A percentile compares a stretch with the other conserved stretches of the same genome.
phyloP scores from a whole-genome alignment of 345 rosid species.

The Lepidium didymum region DNA sequence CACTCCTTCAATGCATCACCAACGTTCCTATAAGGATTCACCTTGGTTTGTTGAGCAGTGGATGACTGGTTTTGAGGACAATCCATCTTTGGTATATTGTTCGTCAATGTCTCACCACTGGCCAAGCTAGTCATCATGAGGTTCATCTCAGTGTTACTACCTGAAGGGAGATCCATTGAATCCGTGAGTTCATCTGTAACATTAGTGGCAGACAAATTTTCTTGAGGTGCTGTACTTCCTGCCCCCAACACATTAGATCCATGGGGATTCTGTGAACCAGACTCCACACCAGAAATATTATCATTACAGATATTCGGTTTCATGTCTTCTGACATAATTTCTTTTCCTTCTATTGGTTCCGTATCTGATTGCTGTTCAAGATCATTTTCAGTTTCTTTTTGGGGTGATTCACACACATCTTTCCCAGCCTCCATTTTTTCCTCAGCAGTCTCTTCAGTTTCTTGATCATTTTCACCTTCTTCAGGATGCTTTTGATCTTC shows the following conservation, averaged over 20 bases:
- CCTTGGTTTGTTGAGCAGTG: conserved; percentile 39
- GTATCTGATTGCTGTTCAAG: conserved; percentile 35
- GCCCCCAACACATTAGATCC: conserved; percentile 38
- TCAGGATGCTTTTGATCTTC: conserved; percentile 38
- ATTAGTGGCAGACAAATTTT: conserved; percentile 36
- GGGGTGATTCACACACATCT: conserved; percentile 34
- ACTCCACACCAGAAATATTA: conserved; percentile 39
- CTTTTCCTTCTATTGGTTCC: conserved; percentile 33
- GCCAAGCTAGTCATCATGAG: conserved; percentile 40
- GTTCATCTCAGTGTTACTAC: conserved; percentile 44
- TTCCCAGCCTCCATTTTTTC: conserved; percentile 40
- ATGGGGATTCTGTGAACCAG: conserved; percentile 47
- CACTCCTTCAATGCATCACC: conserved; percentile 92
- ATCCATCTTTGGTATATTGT: conserved; percentile 36
- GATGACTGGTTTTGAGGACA: conserved; percentile 41
- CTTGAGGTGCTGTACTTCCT: conserved; percentile 43
- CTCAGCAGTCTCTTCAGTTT: conserved; percentile 32
- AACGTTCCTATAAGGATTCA: conserved; percentile 70
- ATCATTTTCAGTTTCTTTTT: conserved; percentile 32
- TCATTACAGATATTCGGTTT: conserved; percentile 31
- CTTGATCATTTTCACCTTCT: conserved; percentile 37
- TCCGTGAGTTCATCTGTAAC: conserved; percentile 41
- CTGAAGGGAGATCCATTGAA: conserved; percentile 42
- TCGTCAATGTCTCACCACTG: conserved; percentile 43
- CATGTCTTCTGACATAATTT: conserved; percentile 34